A percentile compares a stretch with the other conserved stretches of the same genome.
phyloP scores from a whole-genome alignment of 306 rosid species.

The Quercus rubra region DNA sequence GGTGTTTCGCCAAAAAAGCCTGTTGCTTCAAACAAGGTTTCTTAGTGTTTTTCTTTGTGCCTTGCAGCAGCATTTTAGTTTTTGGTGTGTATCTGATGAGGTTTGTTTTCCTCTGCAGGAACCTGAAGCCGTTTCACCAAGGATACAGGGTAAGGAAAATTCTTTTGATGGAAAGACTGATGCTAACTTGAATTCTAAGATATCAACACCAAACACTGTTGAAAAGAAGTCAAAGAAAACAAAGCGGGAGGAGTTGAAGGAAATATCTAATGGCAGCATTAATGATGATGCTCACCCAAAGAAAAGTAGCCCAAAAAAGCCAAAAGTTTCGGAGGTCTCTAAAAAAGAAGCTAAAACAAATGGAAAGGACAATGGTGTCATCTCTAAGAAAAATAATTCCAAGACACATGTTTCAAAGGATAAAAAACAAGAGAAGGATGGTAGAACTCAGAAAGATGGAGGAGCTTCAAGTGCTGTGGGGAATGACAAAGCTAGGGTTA shows the following conservation, averaged over 20 bases:
- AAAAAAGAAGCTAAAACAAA: conserved; percentile 22
- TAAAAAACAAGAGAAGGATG: neutral
- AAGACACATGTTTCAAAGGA: conserved; percentile 4
- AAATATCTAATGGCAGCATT: conserved; percentile 47
- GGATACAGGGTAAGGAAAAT: conserved; percentile 57
- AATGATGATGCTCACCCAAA: conserved; percentile 30
- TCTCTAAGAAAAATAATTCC: conserved; percentile 11
- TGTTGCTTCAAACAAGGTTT: conserved; percentile 28
- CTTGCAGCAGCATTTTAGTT: neutral
- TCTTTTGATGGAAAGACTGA: conserved; percentile 35
- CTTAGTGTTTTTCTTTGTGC: neutral
- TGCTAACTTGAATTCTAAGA: conserved; percentile 18
- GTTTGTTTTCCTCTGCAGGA: conserved; percentile 25
- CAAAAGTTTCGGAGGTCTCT: conserved; percentile 17
- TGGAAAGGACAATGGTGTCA: conserved; percentile 10
- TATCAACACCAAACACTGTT: neutral
- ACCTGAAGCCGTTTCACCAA: conserved; percentile 23
- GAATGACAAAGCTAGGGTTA: conserved; percentile 19
- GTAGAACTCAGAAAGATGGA: neutral
- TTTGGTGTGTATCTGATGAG: neutral
- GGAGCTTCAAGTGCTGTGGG: too few relatives aligned
- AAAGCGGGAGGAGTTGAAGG: conserved; percentile 50
- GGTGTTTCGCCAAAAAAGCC: conserved; percentile 19
- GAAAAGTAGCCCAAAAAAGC: conserved; percentile 24
- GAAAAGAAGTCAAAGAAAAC: conserved; percentile 32